These are phyloP conservation scores for Cryphonectria japonica DNA, from an alignment of 2,329 filamentous ascomycete genomes.

Conservation along the genomic window DNA sequence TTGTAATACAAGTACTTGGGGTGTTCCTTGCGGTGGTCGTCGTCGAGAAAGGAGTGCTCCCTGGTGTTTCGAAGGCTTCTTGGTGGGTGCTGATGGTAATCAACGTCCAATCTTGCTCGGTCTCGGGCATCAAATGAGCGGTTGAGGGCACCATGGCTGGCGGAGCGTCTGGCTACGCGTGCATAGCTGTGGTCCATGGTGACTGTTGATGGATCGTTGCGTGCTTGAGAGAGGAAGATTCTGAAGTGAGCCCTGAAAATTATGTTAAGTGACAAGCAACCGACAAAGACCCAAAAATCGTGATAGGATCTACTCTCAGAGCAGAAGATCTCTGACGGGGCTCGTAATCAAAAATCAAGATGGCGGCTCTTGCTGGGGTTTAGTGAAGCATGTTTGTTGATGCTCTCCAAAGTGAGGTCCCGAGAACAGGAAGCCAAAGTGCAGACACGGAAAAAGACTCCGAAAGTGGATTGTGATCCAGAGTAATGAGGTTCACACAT, in stretches of 20 bases:
- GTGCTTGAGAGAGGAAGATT: background rate
- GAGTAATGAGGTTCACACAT: background rate
- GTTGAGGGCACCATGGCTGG: conserved; percentile 47
- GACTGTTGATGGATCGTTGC: background rate
- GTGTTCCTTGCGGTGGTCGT: conserved; percentile 43
- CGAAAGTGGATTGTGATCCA: background rate
- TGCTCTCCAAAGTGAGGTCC: conserved; percentile 12
- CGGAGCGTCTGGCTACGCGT: conserved; percentile 38
- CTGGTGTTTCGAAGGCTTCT: conserved; percentile 50
- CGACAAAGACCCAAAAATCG: conserved; percentile 20
- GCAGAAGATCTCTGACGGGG: background rate
- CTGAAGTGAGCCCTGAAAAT: conserved; percentile 13
- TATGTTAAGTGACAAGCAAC: conserved; percentile 22
- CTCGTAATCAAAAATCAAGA: conserved; percentile 27
- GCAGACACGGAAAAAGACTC: background rate
- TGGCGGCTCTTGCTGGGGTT: conserved; percentile 11
- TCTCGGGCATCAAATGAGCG: conserved; percentile 38
- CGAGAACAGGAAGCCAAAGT: background rate
- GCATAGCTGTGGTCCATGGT: conserved; percentile 32
- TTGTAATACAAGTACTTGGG: conserved; percentile 61
- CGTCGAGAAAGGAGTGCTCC: conserved; percentile 46
- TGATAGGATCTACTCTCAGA: conserved; percentile 24
- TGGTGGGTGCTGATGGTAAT: conserved; percentile 33
- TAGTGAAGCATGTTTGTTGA: conserved; percentile 19
- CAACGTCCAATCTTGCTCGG: conserved; percentile 28